A percentile compares a stretch with the other conserved stretches of the same genome.
These are phyloP conservation scores for Fragaria vesca DNA, from an alignment of 306 rosid genomes.

Conservation along the genomic window DNA sequence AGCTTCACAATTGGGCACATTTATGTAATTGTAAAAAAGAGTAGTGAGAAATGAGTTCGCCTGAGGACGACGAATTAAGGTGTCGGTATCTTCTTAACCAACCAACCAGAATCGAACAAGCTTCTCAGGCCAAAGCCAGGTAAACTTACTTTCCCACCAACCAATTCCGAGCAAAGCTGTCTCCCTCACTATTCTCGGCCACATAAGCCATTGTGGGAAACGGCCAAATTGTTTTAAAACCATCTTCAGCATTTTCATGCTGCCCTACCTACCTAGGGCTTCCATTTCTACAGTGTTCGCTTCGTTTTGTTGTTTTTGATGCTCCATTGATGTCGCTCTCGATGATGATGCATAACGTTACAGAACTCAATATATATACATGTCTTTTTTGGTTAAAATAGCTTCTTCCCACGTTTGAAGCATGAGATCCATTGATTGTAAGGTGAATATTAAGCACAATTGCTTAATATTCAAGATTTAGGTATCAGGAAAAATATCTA, in stretches of 20 bases:
- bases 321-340: not conserved
- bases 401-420: no score
- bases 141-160: not conserved
- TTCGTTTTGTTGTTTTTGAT: not conserved
- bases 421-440: no score
- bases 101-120: not conserved
- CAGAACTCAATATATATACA: no score
- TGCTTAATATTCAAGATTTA: no score
- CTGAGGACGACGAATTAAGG: not conserved
- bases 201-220: not conserved
- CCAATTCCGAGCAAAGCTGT: not conserved
- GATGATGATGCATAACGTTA: not conserved
- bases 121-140: not conserved
- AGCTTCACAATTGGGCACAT: not conserved
- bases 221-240: not conserved
- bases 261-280: not conserved
- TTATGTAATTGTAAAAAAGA: not conserved
- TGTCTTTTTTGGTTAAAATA: no score
- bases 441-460: not conserved
- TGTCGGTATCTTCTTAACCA: not conserved
- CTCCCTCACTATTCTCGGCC: not conserved
- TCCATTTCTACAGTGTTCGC: not conserved
- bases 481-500: not conserved
- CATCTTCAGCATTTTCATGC: not conserved
- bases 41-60: not conserved